Evolutionary conservation across 2,329 filamentous ascomycete species (phyloP).

Genomic region (Pseudonectria buxi): DNA sequence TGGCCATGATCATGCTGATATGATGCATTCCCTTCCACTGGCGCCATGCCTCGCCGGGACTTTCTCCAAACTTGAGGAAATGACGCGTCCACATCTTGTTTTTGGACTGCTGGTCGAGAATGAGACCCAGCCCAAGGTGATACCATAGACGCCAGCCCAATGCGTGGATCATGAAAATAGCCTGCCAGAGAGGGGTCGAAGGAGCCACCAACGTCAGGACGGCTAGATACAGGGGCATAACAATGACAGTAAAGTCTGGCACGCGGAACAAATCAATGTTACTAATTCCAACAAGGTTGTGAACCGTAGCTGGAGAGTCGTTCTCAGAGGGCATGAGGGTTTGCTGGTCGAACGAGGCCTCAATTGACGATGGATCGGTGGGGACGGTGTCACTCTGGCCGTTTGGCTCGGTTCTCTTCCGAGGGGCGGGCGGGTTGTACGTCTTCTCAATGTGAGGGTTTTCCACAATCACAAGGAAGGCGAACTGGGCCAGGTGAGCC

Average conservation of each 20-base stretch:
- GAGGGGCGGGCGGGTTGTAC: slow-evolving; percentile 84
- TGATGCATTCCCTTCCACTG: slow-evolving; percentile 98
- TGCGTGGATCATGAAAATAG: slow-evolving; percentile 75
- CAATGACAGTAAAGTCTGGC: slow-evolving; percentile 72
- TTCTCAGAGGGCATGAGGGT: slow-evolving; percentile 18
- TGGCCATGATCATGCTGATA: slow-evolving; percentile 83
- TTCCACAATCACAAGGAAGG: slow-evolving; percentile 85
- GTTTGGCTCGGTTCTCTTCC: slow-evolving; percentile 41
- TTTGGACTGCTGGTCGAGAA: slow-evolving; percentile 79
- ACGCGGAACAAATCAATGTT: slow-evolving; percentile 87
- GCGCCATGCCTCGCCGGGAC: slow-evolving; percentile 83
- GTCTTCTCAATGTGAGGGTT: slow-evolving; percentile 98
- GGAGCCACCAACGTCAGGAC: slow-evolving; percentile 70
- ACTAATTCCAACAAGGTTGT: slow-evolving; percentile 73
- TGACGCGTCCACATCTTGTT: slow-evolving; percentile 94
- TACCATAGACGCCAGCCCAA: slow-evolving; percentile 86
- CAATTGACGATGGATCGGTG: slow-evolving; percentile 18
- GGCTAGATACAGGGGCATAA: slow-evolving; percentile 71
- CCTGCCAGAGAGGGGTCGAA: slow-evolving; percentile 66
- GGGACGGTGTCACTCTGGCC: slow-evolving; percentile 24
- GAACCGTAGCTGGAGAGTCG: slow-evolving; percentile 57
- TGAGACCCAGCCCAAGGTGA: slow-evolving; percentile 75
- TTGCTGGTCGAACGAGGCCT: slow-evolving; percentile 18
- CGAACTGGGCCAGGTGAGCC: slow-evolving; percentile 89
- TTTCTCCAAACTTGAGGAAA: slow-evolving; percentile 95